Base-by-base conservation (phyloP, 2,329 filamentous ascomycete genomes). In the Aspergillus intermedius region DNA sequence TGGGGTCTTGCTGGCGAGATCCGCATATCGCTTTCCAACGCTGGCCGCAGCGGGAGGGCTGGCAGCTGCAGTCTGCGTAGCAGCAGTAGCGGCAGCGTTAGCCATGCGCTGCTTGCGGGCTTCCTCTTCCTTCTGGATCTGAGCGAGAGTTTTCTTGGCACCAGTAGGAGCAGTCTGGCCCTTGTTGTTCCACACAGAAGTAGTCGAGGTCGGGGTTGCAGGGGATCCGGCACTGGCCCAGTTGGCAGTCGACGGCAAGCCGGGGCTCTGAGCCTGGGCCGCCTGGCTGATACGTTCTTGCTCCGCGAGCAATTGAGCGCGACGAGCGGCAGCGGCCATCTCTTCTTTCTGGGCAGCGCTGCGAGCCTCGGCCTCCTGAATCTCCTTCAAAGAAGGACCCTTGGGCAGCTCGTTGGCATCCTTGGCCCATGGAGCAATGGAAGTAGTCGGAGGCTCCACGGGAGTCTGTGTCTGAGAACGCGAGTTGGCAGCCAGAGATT, bases 51-150 rank as follows among this genome's bases (percentile, higher is more conserved):
- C 68, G 9, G 72, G 65, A 34, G 72, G 70, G 50, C 74, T 71
- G 5, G 67, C 61, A 35, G 65, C 68, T 22, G 68, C 73, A 21
- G 74, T 69, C 58, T 81, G 80, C 3, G 69, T 67, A 2, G 77
- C 70, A 5, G 53, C 66, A 4, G 72, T 65, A 8, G 65, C 70
- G 0, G 70, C 75, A 30, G 74, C 74, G 6, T 75, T 75, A 32
- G 74, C 76, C 40, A 82, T 80, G 66, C 86, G 88, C 60, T 86
- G 84, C 77, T 98, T 98, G 55, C 88, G 84, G 15, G 80, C 79
- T 65, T 97, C 93, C 64, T 98, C 93, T 71, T 98, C 93, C 54
- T 91, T 91, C 67, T 97, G 93, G 50, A 98, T 97, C 58, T 97
- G 91, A 21, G 90, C 88, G 41, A 97, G 77, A 0, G 90, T 95